phyloP scores from a whole-genome alignment of 495 filamentous ascomycete genomes.

The Xylaria bambusicola region DNA sequence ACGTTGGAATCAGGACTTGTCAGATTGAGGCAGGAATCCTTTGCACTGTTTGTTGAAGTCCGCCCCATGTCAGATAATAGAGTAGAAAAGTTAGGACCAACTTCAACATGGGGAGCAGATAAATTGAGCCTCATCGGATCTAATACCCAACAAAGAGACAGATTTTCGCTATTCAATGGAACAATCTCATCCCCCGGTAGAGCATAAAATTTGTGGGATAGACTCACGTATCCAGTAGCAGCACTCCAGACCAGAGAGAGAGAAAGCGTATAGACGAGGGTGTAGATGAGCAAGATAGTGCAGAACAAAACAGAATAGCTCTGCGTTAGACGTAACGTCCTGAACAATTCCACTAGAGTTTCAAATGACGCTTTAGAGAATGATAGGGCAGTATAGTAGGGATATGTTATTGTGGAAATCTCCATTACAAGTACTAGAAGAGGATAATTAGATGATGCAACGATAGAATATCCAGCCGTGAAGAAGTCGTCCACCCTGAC shows the following conservation, averaged over 20 bases:
- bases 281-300: conserved; percentile 5
- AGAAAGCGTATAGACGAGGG: conserved; percentile 7
- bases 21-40: not conserved
- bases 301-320: conserved; percentile 15
- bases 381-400: conserved; percentile 7
- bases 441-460: conserved; percentile 10
- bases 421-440: conserved; percentile 15
- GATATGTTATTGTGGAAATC: conserved; percentile 13
- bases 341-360: conserved; percentile 6
- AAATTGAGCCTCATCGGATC: not conserved
- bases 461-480: conserved; percentile 14
- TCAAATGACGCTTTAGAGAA: conserved; percentile 11
- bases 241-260: conserved; percentile 11
- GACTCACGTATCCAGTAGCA: conserved; percentile 11
- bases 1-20: not conserved
- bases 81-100: conserved; percentile 11
- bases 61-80: too few relatives aligned
- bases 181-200: conserved; percentile 9
- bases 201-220: conserved; percentile 18
- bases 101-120: conserved; percentile 2
- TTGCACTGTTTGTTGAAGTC: not conserved
- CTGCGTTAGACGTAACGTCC: not conserved
- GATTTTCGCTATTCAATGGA: conserved; percentile 1
- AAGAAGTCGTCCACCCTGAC: conserved; percentile 16
- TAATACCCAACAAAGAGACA: conserved; percentile 19